These are phyloP conservation scores for button mushroom (Agaricus bisporus) DNA, from an alignment of 768 basidiomycete species.

Conservation along the genomic window DNA sequence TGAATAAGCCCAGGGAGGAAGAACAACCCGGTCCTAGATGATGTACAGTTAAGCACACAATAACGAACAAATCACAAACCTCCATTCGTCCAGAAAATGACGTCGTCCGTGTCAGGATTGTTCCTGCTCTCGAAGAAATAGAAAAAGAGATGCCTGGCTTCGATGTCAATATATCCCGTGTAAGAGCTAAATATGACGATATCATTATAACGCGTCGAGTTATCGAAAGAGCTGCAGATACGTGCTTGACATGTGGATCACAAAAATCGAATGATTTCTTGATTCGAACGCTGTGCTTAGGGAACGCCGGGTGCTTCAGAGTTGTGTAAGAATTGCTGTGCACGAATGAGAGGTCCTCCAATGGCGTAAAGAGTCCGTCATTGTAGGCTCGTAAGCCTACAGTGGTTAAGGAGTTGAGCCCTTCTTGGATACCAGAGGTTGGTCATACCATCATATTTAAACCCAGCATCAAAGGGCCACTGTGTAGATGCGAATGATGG, in stretches of 20 bases:
- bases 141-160: conserved; percentile 62
- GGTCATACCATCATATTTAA: not conserved
- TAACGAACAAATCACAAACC: conserved; percentile 20
- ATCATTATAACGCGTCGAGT: not conserved
- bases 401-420: not conserved
- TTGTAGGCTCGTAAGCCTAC: conserved; percentile 14
- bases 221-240: not conserved
- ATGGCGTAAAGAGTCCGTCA: conserved; percentile 27
- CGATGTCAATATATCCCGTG: conserved; percentile 64
- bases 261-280: conserved; percentile 52
- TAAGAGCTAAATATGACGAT: conserved; percentile 34
- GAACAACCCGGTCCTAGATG: conserved; percentile 5
- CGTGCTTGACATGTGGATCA: conserved; percentile 50
- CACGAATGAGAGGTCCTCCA: conserved; percentile 27
- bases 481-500: not conserved
- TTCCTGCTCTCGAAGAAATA: conserved; percentile 73
- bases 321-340: conserved; percentile 27
- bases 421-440: not conserved
- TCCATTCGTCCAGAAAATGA: conserved; percentile 52
- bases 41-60: not conserved
- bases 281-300: conserved; percentile 46
- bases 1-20: conserved; percentile 2
- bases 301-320: conserved; percentile 43
- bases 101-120: conserved; percentile 53
- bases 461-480: not conserved